Base-by-base conservation (phyloP, 129 eudicot species). In the Logfia minima region DNA sequence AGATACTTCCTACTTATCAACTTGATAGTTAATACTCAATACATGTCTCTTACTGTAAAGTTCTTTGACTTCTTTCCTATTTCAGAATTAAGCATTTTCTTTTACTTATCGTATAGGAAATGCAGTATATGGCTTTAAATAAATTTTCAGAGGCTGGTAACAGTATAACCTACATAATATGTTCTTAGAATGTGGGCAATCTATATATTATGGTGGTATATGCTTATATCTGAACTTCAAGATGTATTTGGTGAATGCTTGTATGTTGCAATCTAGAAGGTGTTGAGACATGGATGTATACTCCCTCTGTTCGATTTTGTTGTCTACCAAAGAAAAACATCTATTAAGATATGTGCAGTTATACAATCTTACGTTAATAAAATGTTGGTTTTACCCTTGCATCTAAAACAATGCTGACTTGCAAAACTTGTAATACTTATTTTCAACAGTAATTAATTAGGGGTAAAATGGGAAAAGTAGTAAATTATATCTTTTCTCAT, bases 61-160 rank as follows among this genome's bases (percentile, higher is more conserved):
- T 1, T 67, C 5, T 13, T 34, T 0, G 11, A 24, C 52, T 53
- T 53, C 5, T 45, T 45, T 35, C 63, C 41, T 37, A 6, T 37
- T 10, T 63, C 37, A 37, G 55, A 68, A 69, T 26, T 26, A 26
- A 69, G 43, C 37, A 37, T 69, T 68, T 68, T 56, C 62, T 69
- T 41, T 8, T 68, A 21, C 45, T 68, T 56, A 16, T 53, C 28
- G 35, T 59, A 16, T 58, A 77, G 76, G 75, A 23, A 58, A n/a
- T 78, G 63, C 71, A 71, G 37, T 59, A 45, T 61, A 64, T 70
- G 66, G 66, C 56, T 45, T 43, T 1, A 53, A 16, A 22, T 75
- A 64, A 22, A 56, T 7, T 56, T 53, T 14, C 56, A 8, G 70
- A 26, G 70, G 37, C 67, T 73, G 45, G 14, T 73, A 34, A 4